Evolutionary conservation across 495 filamentous ascomycete species (phyloP).

Genomic region (Rostrohypoxylon terebratum): DNA sequence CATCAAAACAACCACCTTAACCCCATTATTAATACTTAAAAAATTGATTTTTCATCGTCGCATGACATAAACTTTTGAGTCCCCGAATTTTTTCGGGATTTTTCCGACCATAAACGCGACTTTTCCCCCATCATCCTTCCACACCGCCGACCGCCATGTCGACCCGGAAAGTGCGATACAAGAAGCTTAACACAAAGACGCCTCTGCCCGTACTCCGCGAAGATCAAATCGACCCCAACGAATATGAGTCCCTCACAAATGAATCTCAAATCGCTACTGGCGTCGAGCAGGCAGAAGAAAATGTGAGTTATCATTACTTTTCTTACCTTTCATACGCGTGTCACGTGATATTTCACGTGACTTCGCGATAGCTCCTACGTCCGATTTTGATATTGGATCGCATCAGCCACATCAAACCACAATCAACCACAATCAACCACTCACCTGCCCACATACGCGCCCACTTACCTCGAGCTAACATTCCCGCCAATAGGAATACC

Average conservation of each 20-base stretch:
- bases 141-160: constrained; percentile 68
- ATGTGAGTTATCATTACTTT: constrained; percentile 73
- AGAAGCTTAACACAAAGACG: constrained; percentile 92
- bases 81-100: constrained; percentile 59
- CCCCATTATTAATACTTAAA: constrained; percentile 63
- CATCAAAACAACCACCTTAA: constrained; percentile 70
- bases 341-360: constrained; percentile 70
- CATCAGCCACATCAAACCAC: constrained; percentile 33
- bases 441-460: constrained; percentile 50
- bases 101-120: constrained; percentile 59
- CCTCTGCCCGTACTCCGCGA: constrained; percentile 86
- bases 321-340: constrained; percentile 56
- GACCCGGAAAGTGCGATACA: constrained; percentile 81
- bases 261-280: constrained; percentile 87
- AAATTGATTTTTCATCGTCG: constrained; percentile 66
- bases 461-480: constrained; percentile 50
- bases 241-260: constrained; percentile 66
- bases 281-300: constrained; percentile 96
- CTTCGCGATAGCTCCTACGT: constrained; percentile 21
- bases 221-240: constrained; percentile 84
- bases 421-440: constrained; percentile 42
- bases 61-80: constrained; percentile 65
- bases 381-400: constrained; percentile 29
- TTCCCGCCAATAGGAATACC: constrained; percentile 80
- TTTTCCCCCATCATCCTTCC: constrained; percentile 54